These are phyloP conservation scores for Rhizopogon vesiculosus DNA, from an alignment of 768 basidiomycete genomes.

Conservation along the genomic window DNA sequence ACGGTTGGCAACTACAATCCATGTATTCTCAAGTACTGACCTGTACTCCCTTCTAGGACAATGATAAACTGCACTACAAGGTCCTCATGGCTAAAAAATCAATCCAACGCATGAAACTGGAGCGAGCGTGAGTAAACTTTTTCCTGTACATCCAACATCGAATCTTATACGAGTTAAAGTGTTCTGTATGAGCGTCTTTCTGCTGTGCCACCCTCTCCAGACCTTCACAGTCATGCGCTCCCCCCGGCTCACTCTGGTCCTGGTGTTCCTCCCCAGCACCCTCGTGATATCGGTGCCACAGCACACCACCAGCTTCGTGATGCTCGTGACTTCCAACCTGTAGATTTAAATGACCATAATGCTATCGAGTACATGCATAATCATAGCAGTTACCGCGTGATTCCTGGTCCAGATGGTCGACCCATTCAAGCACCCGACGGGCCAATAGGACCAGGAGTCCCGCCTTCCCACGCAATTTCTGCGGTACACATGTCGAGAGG, in stretches of 20 bases:
- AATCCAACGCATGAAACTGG: constrained; percentile 83
- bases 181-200: constrained; percentile 78
- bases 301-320: constrained; percentile 27
- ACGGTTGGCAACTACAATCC: constrained; percentile 38
- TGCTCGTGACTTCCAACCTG: constrained; percentile 32
- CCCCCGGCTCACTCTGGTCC: constrained; percentile 30
- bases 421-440: constrained; percentile 45
- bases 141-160: background rate
- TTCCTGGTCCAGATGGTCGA: constrained; percentile 45
- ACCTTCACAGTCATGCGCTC: constrained; percentile 36
- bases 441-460: constrained; percentile 36
- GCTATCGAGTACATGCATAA: constrained; percentile 46
- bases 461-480: constrained; percentile 33
- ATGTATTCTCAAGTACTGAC: constrained; percentile 2
- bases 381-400: constrained; percentile 42
- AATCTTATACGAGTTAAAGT: constrained; percentile 34
- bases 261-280: constrained; percentile 31
- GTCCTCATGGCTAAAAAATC: constrained; percentile 74
- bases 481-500: constrained; percentile 39
- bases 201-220: constrained; percentile 53
- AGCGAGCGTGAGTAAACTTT: constrained; percentile 68
- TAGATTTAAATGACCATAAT: constrained; percentile 43
- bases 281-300: constrained; percentile 14
- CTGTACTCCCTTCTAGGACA: constrained; percentile 51
- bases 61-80: constrained; percentile 83